Evolutionary conservation across 495 filamentous ascomycete genomes (phyloP).

Genomic region (Jackrogersella minutella): DNA sequence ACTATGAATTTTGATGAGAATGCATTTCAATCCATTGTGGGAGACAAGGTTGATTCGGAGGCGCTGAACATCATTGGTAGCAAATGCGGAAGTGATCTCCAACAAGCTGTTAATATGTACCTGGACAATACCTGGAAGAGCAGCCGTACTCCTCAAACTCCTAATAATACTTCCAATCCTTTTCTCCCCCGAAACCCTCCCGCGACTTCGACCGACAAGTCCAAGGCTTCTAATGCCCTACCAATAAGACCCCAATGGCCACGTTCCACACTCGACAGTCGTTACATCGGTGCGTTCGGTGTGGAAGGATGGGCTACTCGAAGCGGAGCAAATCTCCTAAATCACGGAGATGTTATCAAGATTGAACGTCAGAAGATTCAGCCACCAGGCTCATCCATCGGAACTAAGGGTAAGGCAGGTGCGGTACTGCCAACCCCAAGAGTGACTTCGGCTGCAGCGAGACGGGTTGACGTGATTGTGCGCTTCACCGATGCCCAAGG

Average conservation of each 20-base stretch:
- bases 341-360: slow-evolving; percentile 77
- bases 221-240: slow-evolving; percentile 13
- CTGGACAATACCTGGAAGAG: slow-evolving; percentile 92
- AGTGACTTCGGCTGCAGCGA: slow-evolving; percentile 58
- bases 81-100: slow-evolving; percentile 68
- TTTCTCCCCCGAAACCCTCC: slow-evolving; percentile 9
- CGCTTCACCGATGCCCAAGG: slow-evolving; percentile 85
- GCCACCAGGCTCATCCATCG: slow-evolving; percentile 59
- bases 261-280: slow-evolving; percentile 62
- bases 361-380: slow-evolving; percentile 88
- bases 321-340: slow-evolving; percentile 76
- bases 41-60: slow-evolving; percentile 64
- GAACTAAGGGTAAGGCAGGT: slow-evolving; percentile 54
- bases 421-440: slow-evolving; percentile 41
- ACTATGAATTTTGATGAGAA: slow-evolving; percentile 67
- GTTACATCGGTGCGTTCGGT: slow-evolving; percentile 93
- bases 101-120: slow-evolving; percentile 82
- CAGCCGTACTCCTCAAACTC: slow-evolving; percentile 24
- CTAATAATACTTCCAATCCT: slow-evolving; percentile 20
- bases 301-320: slow-evolving; percentile 92
- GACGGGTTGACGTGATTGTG: slow-evolving; percentile 82
- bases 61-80: slow-evolving; percentile 60
- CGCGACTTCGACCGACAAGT: slow-evolving; percentile 1
- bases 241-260: slow-evolving; percentile 6
- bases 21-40: slow-evolving; percentile 74